These are phyloP conservation scores for Apium graveolens DNA, from an alignment of 129 eudicot species.

Conservation along the genomic window DNA sequence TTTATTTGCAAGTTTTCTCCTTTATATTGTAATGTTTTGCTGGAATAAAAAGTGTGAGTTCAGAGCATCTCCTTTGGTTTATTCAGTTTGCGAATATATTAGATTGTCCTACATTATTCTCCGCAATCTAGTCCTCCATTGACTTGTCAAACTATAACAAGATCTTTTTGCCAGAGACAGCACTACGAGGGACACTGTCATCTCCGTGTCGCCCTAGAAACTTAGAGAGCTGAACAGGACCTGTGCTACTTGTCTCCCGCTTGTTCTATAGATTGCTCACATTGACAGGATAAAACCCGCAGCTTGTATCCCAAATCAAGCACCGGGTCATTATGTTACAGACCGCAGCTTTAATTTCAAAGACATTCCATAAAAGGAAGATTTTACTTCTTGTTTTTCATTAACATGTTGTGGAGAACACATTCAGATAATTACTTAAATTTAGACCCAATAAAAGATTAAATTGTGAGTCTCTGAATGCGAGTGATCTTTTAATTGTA, in stretches of 20 bases:
- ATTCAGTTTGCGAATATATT: too few relatives aligned
- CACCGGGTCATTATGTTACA: conserved; percentile 57
- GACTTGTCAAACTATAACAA: conserved; percentile 79
- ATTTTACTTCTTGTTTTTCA: too few relatives aligned
- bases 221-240: conserved; percentile 97
- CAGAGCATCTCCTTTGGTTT: too few relatives aligned
- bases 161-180: conserved; percentile 94
- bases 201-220: conserved; percentile 77
- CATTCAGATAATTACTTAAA: too few relatives aligned
- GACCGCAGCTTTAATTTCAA: conserved; percentile 98
- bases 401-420: too few relatives aligned
- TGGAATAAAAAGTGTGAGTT: too few relatives aligned
- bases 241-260: conserved; percentile 53
- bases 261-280: conserved; percentile 77
- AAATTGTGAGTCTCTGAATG: too few relatives aligned
- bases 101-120: too few relatives aligned
- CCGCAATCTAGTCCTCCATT: conserved; percentile 87
- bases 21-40: too few relatives aligned
- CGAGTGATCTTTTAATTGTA: too few relatives aligned
- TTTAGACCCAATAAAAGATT: too few relatives aligned
- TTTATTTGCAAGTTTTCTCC: too few relatives aligned
- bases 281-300: conserved; percentile 56
- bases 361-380: conserved; percentile 66
- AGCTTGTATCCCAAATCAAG: conserved; percentile 56
- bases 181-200: conserved; percentile 93